Evolutionary conservation across 768 basidiomycete genomes (phyloP), one percentile per base, ranked within the genome.

Genomic region (Psilocybe cyanescens): DNA sequence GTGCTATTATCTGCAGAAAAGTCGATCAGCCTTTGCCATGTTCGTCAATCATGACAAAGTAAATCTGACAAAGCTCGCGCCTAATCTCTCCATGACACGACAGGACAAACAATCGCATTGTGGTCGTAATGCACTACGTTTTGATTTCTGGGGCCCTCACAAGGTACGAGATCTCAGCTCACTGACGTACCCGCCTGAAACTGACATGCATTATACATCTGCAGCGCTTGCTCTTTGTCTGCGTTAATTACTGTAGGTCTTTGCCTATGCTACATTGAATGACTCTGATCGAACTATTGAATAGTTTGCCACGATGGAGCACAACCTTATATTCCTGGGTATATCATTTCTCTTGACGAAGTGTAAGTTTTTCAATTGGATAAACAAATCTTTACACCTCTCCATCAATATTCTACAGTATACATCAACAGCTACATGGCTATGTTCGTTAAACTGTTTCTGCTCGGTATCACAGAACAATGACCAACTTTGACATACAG

Each of bases 1-100:
- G 49, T 66, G 62, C 31, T 66, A 59, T 46, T 66, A 66, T 16
- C 52, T 66, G 3, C 58, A 57, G 16, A 59, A 64, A 53, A 63
- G 60, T n/a, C 60, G 63, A 47, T 55, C 62, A 3, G 50, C 48
- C 9, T 59, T 66, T 31, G 47, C 57, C 8, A 44, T 52, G 65
- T 64, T 11, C 31, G 24, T 30, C 17, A 17, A 2, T 54, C 31
- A 7, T 12, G 16, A 50, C 4, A 9, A 11, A 9, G 31, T n/a
- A 24, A 24, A 24, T 24, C 24, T 12, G n/a, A 8, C 17, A 28
- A 2, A 17, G 3, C 33, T 53, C 35, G 1, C 5, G 6, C 19
- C 51, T 39, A 55, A 14, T 45, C 2, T n/a, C 3, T 3, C 17
- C 12, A 14, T 45, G 9, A 29, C 12, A 14, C 35, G 9, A 29